Base-by-base conservation (phyloP, 2,329 filamentous ascomycete genomes). In the Monilinia aucupariae region DNA sequence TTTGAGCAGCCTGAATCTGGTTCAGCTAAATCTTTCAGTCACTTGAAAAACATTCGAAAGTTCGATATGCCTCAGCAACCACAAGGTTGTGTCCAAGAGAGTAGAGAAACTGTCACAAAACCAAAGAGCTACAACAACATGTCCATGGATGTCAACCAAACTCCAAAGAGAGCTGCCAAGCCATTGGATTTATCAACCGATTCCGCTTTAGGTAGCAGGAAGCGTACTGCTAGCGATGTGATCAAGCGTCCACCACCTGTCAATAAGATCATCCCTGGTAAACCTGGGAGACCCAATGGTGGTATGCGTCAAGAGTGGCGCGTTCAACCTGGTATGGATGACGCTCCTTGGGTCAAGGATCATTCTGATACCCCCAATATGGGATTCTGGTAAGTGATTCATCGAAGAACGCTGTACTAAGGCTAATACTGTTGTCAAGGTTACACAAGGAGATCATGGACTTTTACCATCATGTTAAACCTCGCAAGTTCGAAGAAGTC, bases 381-480 rank as follows among this genome's bases (percentile, higher is more conserved):
- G 76, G 81, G 78, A 55, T 80, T 82, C 37, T 84, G 86, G 86
- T 86, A 76, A 76, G 80, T 73, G 30, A 34, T 51, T 43, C 39
- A 10, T 53, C 64, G 60, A 67, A 43, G 9, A 34, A 20, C 13
- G 1, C 15, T 10, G 22, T 10, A 10, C 43, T 1, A 61, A 45
- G 63, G 69, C 65, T 68, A 62, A 62, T 27, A 63, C 66, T 51
- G 65, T 12, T 62, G 52, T 65, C 32, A 67, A 92, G 90, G 75
- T 78, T 99, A 32, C 92, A 97, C 75, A 91, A 92, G 71, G 94
- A 99, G 75, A 87, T 97, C 50, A 78, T 89, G 37, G 90, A 96
- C 70, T 97, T 97, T 73, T 96, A 92, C 74, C 81, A 92, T 43
- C 96, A 88, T 74, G 88, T 96, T 39, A 85, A 83, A 66, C 94